Base-by-base conservation (phyloP, 441 rosid genomes). In the California macrophylla region DNA sequence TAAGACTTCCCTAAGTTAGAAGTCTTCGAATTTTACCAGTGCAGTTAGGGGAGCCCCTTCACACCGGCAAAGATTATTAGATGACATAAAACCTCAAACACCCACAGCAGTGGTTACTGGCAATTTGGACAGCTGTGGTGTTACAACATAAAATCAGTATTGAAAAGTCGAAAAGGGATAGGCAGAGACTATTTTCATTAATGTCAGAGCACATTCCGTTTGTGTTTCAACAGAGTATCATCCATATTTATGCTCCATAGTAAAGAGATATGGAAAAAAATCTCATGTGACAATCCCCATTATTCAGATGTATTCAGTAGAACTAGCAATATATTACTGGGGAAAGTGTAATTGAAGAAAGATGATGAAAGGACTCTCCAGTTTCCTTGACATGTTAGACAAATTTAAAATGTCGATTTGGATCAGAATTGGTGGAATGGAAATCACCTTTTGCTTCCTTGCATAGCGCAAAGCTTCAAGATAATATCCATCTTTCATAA, bases 391-490 rank as follows among this genome's bases (percentile, higher is more conserved):
- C 42, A 36, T 36, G 42, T 29, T 29, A 29, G 32, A 29, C 32
- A 12, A 40, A 12, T 12, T 12, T 12, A 3, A 40, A 40, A 40
- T 40, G 13, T 9, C n/a, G 15, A 6, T 40, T 40, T 40, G 50
- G 15, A 4, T 9, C 3, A 16, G 4, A 36, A 36, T 21, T 38
- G 58, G 42, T 25, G 24, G 12, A 32, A 20, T 23, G 25, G 45
- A 34, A 71, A 63, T 79, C 84, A 93, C 98, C 98, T 87, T 87
- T 36, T 85, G 86, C 78, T 90, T 94, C 83, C 86, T 85, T 13
- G 88, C 80, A 78, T 94, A 90, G 12, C 97, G 96, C 63, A 94
- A 83, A 72, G 99, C 96, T 82, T 90, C 97, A 38, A 85, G 91
- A 77, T 89, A 89, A 74, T 85, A 88, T 62, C 99, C 99, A 75